Percentiles rank a stretch among this genome's conserved stretches.
Evolutionary conservation across 2,329 filamentous ascomycete genomes (phyloP).

Genomic region (Coniochaeta sp.): DNA sequence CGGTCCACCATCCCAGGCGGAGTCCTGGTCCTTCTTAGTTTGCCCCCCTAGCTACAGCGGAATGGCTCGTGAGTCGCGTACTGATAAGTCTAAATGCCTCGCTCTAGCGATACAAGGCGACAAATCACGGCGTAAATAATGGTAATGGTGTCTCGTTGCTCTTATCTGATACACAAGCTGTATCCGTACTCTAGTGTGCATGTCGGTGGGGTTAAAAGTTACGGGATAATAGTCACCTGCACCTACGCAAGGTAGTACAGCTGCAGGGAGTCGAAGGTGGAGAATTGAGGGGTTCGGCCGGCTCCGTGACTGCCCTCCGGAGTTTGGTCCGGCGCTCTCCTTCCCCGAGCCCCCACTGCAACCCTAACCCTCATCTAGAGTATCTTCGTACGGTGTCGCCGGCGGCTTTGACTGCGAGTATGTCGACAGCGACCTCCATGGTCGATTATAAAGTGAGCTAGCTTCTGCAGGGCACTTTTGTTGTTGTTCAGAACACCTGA

Average conservation of each 20-base stretch:
- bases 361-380: neutral
- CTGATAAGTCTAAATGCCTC: constrained; percentile 1
- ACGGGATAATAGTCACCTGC: neutral
- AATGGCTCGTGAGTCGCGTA: neutral
- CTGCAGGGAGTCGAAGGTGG: neutral
- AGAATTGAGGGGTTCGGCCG: neutral
- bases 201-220: neutral
- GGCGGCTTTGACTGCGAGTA: too few species aligned
- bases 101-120: neutral
- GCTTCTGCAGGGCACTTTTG: too few species aligned
- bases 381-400: neutral
- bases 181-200: neutral
- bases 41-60: neutral
- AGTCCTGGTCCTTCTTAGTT: neutral
- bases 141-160: neutral
- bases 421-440: too few species aligned
- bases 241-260: too few species aligned
- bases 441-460: too few species aligned
- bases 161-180: constrained; percentile 1
- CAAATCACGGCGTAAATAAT: neutral
- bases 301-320: neutral
- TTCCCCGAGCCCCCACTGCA: neutral
- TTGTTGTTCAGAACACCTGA: too few species aligned
- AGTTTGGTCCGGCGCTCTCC: neutral
- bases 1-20: neutral